Percentiles rank a stretch among this genome's conserved stretches.
phyloP scores from a whole-genome alignment of 305 asterid genomes.

The Striga hermonthica region DNA sequence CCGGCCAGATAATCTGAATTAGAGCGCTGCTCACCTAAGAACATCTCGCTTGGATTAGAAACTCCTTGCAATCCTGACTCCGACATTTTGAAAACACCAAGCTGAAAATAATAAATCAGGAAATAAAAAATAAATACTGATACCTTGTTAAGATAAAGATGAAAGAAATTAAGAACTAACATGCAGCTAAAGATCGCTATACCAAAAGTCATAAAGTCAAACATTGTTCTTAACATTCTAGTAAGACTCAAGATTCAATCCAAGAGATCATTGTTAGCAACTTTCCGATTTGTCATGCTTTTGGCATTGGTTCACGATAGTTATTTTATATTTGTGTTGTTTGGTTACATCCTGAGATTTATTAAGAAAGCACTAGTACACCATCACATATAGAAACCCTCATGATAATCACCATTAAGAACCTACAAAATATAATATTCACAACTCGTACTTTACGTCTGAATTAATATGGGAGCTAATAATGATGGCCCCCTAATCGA shows the following conservation, averaged over 20 bases:
- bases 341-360: slow-evolving; percentile 6
- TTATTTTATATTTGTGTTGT: slow-evolving; percentile 23
- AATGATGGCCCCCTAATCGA: slow-evolving; percentile 9
- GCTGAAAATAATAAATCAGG: slow-evolving; percentile 41
- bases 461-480: neutral
- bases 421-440: slow-evolving; percentile 2
- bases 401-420: slow-evolving; percentile 23
- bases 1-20: slow-evolving; percentile 86
- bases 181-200: slow-evolving; percentile 4
- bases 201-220: slow-evolving; percentile 17
- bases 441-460: neutral
- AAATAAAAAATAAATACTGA: slow-evolving; percentile 25
- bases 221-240: slow-evolving; percentile 8
- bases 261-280: slow-evolving; percentile 8
- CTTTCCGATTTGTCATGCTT: slow-evolving; percentile 17
- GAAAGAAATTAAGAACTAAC: neutral
- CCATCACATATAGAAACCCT: neutral
- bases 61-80: slow-evolving; percentile 70
- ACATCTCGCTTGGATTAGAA: slow-evolving; percentile 85
- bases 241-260: slow-evolving; percentile 26
- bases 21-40: slow-evolving; percentile 70
- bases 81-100: slow-evolving; percentile 91
- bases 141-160: slow-evolving; percentile 29
- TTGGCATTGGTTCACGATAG: slow-evolving; percentile 7
- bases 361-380: slow-evolving; percentile 7